Conservation (phyloP, 345 rosid genomes). For the Limnanthes douglasii region DNA sequence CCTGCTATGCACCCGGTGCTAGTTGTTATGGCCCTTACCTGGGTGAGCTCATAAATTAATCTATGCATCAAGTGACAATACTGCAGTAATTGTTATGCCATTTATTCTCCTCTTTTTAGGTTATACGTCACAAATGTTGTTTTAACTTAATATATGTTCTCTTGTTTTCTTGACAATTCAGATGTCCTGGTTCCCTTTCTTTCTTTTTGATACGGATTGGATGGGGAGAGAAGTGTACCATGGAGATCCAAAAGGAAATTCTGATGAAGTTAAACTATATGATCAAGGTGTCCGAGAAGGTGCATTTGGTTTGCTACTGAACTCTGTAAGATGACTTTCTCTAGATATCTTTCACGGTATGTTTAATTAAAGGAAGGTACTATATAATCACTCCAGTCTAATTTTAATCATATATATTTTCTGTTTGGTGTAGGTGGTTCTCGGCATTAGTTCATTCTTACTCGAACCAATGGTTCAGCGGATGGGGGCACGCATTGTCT, state of each 20-base stretch:
- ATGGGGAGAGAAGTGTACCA: conserved; percentile 99
- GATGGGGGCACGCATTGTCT: conserved; percentile 69
- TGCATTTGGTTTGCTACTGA: conserved; percentile 98
- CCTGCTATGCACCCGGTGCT: conserved; percentile 92
- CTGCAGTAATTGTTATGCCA: background rate
- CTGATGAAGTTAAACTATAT: conserved; percentile 38
- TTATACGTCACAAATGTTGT: background rate
- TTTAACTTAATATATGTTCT: background rate
- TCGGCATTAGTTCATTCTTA: conserved; percentile 80
- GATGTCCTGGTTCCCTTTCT: conserved; percentile 98
- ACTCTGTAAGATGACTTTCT: conserved; percentile 64
- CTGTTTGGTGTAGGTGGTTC: conserved; percentile 49
- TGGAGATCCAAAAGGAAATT: conserved; percentile 68
- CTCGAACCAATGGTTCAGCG: conserved; percentile 83
- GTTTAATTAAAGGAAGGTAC: background rate
- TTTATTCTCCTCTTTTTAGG: background rate
- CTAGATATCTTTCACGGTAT: background rate
- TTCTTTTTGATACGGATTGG: conserved; percentile 98
- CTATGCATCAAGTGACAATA: conserved; percentile 1
- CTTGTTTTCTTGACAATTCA: conserved; percentile 8
- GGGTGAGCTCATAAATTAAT: conserved; percentile 39
- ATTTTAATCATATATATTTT: conserved; percentile 2
- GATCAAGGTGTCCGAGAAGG: conserved; percentile 94
- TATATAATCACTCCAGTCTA: background rate
- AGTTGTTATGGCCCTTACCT: conserved; percentile 85